A percentile compares a stretch with the other conserved stretches of the same genome.
phyloP scores from a whole-genome alignment of 345 rosid genomes.

The Pistacia atlantica region DNA sequence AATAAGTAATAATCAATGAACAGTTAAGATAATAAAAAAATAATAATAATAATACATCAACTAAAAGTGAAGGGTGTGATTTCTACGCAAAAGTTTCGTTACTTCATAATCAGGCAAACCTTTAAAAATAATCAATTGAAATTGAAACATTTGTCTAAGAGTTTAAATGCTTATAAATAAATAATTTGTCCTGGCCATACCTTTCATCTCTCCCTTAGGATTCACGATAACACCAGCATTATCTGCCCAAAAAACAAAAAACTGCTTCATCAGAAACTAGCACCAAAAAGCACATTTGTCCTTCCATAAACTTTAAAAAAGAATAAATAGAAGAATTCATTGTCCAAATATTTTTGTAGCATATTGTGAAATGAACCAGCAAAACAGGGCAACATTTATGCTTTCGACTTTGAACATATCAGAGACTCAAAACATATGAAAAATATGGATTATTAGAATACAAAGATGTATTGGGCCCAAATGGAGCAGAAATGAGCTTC shows the following conservation, averaged over 20 bases:
- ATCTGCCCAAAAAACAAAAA: constrained; percentile 45
- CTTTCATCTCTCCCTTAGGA: constrained; percentile 98
- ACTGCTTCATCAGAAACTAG: constrained; percentile 24
- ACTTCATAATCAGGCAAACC: too few relatives aligned
- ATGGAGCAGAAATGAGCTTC: constrained; percentile 76
- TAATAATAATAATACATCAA: too few relatives aligned
- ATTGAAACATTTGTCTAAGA: neutral
- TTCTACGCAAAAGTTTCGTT: too few relatives aligned
- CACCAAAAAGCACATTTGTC: neutral
- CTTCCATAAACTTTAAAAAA: neutral
- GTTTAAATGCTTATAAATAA: neutral
- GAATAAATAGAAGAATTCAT: neutral
- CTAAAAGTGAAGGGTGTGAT: too few relatives aligned
- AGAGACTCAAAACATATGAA: too few relatives aligned
- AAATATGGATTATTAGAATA: neutral
- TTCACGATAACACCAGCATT: constrained; percentile 96
- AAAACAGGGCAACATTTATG: too few relatives aligned
- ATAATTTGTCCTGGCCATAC: constrained; percentile 24
- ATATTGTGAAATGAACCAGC: too few relatives aligned
- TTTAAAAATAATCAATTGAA: too few relatives aligned
- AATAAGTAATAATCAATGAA: constrained; percentile 5
- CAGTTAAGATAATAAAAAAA: too few relatives aligned
- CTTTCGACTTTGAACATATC: too few relatives aligned
- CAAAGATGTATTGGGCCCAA: constrained; percentile 41
- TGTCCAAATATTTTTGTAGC: too few relatives aligned